Evolutionary conservation across 208 protist genomes (phyloP), one percentile per base, ranked within the genome.

Genomic region (Leishmania major): DNA sequence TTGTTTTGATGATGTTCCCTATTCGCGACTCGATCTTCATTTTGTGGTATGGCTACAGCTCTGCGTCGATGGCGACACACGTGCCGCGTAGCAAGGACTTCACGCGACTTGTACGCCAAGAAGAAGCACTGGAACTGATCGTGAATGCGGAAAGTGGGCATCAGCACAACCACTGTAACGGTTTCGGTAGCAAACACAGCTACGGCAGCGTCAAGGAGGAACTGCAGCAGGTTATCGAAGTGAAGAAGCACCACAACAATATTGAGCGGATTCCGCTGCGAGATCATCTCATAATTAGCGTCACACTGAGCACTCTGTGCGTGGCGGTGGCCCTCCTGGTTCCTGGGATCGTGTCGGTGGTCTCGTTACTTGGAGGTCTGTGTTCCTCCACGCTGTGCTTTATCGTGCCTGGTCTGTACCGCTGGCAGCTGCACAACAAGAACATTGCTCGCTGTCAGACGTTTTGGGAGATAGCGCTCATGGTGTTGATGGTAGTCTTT

Each of bases 1-100:
- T 89, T 71, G 90, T 92, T 2, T 43, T 96, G 1, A 76, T 96
- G 80, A 76, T 96, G 45, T 93, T 96, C 75, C 93, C 93, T 15
- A 93, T 92, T 70, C 91, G 93, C 28, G 93, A 96, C 81, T 91
- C 90, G 25, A 89, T 96, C 45, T 96, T 96, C 59, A 92, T 96
- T 47, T 53, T 96, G 76, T 94, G 89, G 90, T 96, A 92, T 74
- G 92, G 92, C 70, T 96, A 87, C 75, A 94, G 87, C 80, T 84
- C 86, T 25, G 87, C 90, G 51, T 92, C 90, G 1, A 82, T 89
- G 28, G 92, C 92, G 43, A 92, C 88, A 57, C 90, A 93, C 81
- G 90, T 93, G 51, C 90, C 90, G 28, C 82, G 88, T 22, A 81
- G 79, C 11, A 89, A 86, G 37, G 88, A 90, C 82, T 93, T 85